phyloP scores from a whole-genome alignment of 139 green algal genomes.

The Diplosphaera chodatii region DNA sequence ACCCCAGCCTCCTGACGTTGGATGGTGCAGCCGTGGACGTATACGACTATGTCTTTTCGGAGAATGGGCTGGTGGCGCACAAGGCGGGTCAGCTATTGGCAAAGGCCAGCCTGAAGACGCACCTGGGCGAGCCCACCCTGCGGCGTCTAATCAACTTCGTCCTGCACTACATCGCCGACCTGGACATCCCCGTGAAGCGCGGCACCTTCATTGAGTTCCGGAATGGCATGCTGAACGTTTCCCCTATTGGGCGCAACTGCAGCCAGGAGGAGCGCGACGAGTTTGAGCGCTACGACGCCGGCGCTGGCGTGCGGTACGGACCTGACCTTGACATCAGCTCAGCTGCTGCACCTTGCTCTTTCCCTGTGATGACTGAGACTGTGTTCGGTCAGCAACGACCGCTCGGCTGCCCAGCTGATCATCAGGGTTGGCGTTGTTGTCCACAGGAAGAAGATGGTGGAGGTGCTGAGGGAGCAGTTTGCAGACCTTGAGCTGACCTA shows the following conservation, averaged over 20 bases:
- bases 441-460: slow-evolving; percentile 85
- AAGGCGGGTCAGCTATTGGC: slow-evolving; percentile 67
- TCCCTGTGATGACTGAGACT: no score
- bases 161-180: slow-evolving; percentile 85
- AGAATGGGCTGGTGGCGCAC: slow-evolving; percentile 97
- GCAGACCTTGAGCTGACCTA: slow-evolving; percentile 81
- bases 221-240: slow-evolving; percentile 98
- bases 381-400: no score
- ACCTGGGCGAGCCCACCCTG: slow-evolving; percentile 57
- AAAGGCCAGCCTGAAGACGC: slow-evolving; percentile 24
- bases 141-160: slow-evolving; percentile 27
- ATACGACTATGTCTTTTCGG: slow-evolving; percentile 95
- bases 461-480: slow-evolving; percentile 81
- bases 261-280: slow-evolving; percentile 92
- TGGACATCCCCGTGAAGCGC: slow-evolving; percentile 97
- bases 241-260: slow-evolving; percentile 95
- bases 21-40: slow-evolving; percentile 58
- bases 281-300: slow-evolving; percentile 89
- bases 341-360: no score
- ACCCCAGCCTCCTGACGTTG: no score
- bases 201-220: slow-evolving; percentile 99
- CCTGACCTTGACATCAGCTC: background rate
- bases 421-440: no score
- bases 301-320: slow-evolving; percentile 51
- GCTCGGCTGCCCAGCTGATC: no score